Conservation (phyloP, 2,329 filamentous ascomycete species). For the Ceratocystis huliohia region DNA sequence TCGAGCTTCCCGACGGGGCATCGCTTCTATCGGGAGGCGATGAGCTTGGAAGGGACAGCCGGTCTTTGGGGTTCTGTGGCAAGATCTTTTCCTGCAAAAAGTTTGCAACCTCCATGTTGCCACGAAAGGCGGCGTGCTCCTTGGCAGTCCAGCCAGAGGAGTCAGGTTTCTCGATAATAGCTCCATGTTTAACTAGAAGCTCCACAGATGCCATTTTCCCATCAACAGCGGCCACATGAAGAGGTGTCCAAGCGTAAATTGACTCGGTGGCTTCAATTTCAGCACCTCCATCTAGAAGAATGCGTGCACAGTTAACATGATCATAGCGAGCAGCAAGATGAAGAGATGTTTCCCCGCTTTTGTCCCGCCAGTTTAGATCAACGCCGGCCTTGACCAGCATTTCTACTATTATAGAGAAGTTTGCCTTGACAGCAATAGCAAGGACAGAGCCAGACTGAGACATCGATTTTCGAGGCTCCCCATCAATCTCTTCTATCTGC, state of each 20-base stretch:
- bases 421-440: constrained; percentile 74
- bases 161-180: constrained; percentile 61
- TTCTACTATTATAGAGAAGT: constrained; percentile 72
- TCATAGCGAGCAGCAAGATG: constrained; percentile 86
- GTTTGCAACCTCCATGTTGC: constrained; percentile 69
- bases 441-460: constrained; percentile 80
- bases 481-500: constrained; percentile 44
- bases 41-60: constrained; percentile 13
- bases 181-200: constrained; percentile 64
- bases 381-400: constrained; percentile 82
- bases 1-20: constrained; percentile 42
- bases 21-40: constrained; percentile 10
- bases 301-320: constrained; percentile 64
- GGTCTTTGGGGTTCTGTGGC: not conserved
- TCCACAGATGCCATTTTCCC: constrained; percentile 65
- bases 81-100: constrained; percentile 38
- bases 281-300: constrained; percentile 62
- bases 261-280: constrained; percentile 68
- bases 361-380: constrained; percentile 86
- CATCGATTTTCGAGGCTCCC: constrained; percentile 51
- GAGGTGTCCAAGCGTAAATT: constrained; percentile 85
- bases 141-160: constrained; percentile 87
- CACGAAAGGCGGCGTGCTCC: constrained; percentile 82
- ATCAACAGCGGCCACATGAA: constrained; percentile 86
- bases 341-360: constrained; percentile 77